Base-by-base conservation (phyloP, 2,329 filamentous ascomycete genomes). In the Xylaria sp. region DNA sequence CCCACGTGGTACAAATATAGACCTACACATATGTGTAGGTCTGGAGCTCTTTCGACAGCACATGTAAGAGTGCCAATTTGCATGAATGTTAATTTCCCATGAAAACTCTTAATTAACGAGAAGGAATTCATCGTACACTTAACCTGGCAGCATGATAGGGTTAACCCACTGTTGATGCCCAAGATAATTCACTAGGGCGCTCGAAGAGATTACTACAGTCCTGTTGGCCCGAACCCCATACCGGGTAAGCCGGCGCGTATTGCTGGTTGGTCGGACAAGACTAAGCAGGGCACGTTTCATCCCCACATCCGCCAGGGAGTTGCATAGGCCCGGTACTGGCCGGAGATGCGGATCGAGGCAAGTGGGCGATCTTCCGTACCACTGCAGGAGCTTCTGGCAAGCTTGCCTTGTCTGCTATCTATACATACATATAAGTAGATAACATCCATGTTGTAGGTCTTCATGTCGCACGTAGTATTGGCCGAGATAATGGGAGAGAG, bases 351-450 rank as follows among this genome's bases (percentile, higher is more conserved):
- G 62, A 70, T 68, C 66, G 62, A 53, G 67, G 45, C 22, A 59
- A 65, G 59, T 64, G 66, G 66, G 49, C 62, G 65, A 63, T 68
- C 59, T 66, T 63, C 67, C 61, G 65, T 61, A 45, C 60, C 63
- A 61, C 66, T 63, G 60, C 63, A 63, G 55, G 45, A 63, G 61
- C 47, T 33, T 62, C 25, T 65, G 7, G 36, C 45, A 39, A 58
- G 45, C 27, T 27, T 57, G 51, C 42, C 39, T 36, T 9, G 47
- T 33, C 33, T 13, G 3, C 13, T 17, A n/a, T n/a, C n/a, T n/a
- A n/a, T n/a, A n/a, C n/a, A n/a, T n/a, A n/a, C n/a, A n/a, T n/a
- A n/a, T n/a, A n/a, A n/a, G n/a, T n/a, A 25, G 31, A 22, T 39
- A 25, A 20, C n/a, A 42, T 55, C 13, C 25, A 22, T 11, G 22